Percentiles rank a stretch among this genome's conserved stretches.
Evolutionary conservation across 257 asterid species (phyloP).

Genomic region (Mentha longifolia): DNA sequence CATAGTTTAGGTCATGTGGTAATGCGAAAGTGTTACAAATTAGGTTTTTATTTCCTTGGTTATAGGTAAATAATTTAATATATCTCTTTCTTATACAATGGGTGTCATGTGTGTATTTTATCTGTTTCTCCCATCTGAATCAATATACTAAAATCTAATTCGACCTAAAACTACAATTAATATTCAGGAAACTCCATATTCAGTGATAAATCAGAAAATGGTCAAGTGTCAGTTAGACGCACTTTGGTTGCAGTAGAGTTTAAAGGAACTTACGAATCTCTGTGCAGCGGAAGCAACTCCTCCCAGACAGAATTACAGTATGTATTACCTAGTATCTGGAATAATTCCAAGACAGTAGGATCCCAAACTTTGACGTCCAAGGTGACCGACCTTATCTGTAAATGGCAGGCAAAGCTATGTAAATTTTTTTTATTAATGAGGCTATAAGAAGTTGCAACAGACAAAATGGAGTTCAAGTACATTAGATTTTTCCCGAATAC

Average conservation of each 20-base stretch:
- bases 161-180: background rate
- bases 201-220: background rate
- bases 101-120: background rate
- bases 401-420: constrained; percentile 34
- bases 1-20: background rate
- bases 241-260: constrained; percentile 10
- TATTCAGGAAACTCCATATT: background rate
- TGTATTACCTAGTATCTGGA: constrained; percentile 78
- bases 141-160: background rate
- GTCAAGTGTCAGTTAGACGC: background rate
- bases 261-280: constrained; percentile 58
- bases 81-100: background rate
- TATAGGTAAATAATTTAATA: background rate
- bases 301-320: constrained; percentile 96
- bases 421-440: background rate
- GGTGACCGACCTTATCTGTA: constrained; percentile 89
- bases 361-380: constrained; percentile 98
- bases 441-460: constrained; percentile 11
- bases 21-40: background rate
- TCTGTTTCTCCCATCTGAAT: background rate
- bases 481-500: background rate
- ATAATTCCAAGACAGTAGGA: constrained; percentile 77
- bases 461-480: constrained; percentile 10
- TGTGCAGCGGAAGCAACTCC: constrained; percentile 67
- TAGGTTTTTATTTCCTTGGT: background rate